A percentile compares a stretch with the other conserved stretches of the same genome.
Conservation (phyloP, 2,329 filamentous ascomycete genomes). For the Leptographium wingfieldii region DNA sequence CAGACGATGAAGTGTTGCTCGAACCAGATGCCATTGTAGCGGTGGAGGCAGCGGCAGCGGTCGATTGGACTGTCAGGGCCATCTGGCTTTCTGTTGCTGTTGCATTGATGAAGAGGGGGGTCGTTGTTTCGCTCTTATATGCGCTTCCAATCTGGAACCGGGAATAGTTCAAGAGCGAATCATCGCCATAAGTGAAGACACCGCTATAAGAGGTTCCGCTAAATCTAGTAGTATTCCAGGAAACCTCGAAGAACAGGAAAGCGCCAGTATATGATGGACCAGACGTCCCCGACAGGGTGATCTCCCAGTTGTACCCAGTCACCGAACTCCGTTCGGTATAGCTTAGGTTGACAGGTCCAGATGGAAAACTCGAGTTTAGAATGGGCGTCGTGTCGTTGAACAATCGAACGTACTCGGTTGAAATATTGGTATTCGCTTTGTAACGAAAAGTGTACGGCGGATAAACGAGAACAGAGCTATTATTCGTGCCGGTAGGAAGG, state of each 20-base stretch:
- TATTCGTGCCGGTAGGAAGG: not conserved
- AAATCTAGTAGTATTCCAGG: not conserved
- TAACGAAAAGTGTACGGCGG: not conserved
- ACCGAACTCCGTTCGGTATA: too few species aligned
- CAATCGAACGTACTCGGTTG: not conserved
- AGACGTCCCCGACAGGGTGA: not conserved
- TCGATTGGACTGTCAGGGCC: too few species aligned
- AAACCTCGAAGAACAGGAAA: not conserved
- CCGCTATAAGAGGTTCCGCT: conserved; percentile 5
- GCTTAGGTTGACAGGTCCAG: too few species aligned
- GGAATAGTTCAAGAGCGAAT: not conserved
- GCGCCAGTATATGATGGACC: too few species aligned
- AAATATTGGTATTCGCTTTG: not conserved
- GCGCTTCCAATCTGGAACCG: not conserved
- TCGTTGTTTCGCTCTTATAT: not conserved
- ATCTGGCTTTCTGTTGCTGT: not conserved
- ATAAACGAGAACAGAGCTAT: too few species aligned
- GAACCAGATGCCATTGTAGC: not conserved
- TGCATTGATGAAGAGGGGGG: not conserved
- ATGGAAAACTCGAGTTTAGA: not conserved
- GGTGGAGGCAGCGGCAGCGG: not conserved
- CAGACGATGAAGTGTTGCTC: not conserved
- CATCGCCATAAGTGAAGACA: not conserved
- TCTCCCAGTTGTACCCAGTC: not conserved
- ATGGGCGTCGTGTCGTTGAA: not conserved